A percentile compares a stretch with the other conserved stretches of the same genome.
Evolutionary conservation across 2,329 filamentous ascomycete species (phyloP).

Genomic region (Aspergillus fischeri): DNA sequence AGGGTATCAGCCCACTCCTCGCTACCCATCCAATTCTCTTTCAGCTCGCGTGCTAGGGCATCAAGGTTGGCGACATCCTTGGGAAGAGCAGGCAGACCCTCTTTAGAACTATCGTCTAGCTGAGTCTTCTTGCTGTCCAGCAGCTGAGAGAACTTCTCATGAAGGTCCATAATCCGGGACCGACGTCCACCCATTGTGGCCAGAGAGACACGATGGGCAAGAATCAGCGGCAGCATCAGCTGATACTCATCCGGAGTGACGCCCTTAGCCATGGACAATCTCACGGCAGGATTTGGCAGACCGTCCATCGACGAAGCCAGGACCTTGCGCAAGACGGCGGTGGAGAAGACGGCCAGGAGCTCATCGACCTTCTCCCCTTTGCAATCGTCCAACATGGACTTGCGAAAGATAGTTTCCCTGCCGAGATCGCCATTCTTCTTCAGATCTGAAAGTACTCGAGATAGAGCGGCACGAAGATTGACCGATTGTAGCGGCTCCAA

Average conservation of each 20-base stretch:
- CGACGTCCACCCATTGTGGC: constrained; percentile 57
- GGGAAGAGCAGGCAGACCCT: constrained; percentile 14
- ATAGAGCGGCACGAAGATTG: constrained; percentile 79
- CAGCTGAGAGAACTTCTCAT: constrained; percentile 60
- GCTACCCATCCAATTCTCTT: constrained; percentile 73
- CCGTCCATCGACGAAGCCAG: constrained; percentile 42
- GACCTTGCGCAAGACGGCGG: constrained; percentile 70
- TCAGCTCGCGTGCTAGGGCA: constrained; percentile 46
- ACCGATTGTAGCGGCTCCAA: constrained; percentile 85
- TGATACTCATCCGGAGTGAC: constrained; percentile 32
- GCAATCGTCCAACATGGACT: constrained; percentile 96
- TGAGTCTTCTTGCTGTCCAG: constrained; percentile 60
- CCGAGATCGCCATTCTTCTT: constrained; percentile 85
- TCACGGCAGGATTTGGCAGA: constrained; percentile 49
- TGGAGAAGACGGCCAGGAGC: constrained; percentile 77
- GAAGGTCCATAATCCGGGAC: constrained; percentile 55
- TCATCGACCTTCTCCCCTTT: constrained; percentile 88
- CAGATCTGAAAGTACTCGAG: constrained; percentile 73
- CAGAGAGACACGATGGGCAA: constrained; percentile 70
- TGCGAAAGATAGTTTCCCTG: constrained; percentile 74
- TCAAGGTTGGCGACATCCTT: constrained; percentile 42
- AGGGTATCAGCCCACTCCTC: constrained; percentile 69
- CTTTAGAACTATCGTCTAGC: constrained; percentile 39
- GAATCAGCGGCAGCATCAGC: constrained; percentile 59
- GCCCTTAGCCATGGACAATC: constrained; percentile 51